A percentile compares a stretch with the other conserved stretches of the same genome.
phyloP scores from a whole-genome alignment of 2,329 filamentous ascomycete genomes.

The Talaromyces atroroseus region DNA sequence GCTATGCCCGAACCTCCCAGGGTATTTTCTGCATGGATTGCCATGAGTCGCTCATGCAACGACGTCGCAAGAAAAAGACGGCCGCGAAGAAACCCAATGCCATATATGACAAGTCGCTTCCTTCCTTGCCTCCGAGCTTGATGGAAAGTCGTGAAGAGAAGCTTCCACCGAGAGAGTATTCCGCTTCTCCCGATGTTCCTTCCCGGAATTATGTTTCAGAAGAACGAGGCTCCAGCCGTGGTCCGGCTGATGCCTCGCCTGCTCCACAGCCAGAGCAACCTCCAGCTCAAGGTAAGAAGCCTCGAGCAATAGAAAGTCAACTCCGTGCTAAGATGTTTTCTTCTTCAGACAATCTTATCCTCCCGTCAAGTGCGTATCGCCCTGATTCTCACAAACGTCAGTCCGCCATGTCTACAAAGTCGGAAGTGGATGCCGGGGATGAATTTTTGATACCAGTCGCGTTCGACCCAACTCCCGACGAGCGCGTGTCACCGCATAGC shows the following conservation, averaged over 20 bases:
- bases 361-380: constrained; percentile 72
- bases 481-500: constrained; percentile 43
- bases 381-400: constrained; percentile 58
- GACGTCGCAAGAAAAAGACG: constrained; percentile 73
- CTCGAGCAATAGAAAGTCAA: background rate
- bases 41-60: constrained; percentile 92
- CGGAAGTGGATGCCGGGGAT: constrained; percentile 53
- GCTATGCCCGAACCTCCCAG: constrained; percentile 95
- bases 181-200: constrained; percentile 37
- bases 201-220: constrained; percentile 19
- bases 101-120: constrained; percentile 85
- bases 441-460: constrained; percentile 73
- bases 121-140: constrained; percentile 74
- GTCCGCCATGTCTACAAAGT: constrained; percentile 58
- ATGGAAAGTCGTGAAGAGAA: constrained; percentile 58
- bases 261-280: constrained; percentile 22
- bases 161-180: constrained; percentile 56
- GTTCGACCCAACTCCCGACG: constrained; percentile 60
- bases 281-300: constrained; percentile 26
- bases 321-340: background rate
- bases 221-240: constrained; percentile 19
- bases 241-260: constrained; percentile 21
- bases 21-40: constrained; percentile 99
- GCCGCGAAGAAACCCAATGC: constrained; percentile 38
- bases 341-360: constrained; percentile 55